These are phyloP conservation scores for Pulveroboletus ravenelii DNA, from an alignment of 768 basidiomycete genomes.

Conservation along the genomic window DNA sequence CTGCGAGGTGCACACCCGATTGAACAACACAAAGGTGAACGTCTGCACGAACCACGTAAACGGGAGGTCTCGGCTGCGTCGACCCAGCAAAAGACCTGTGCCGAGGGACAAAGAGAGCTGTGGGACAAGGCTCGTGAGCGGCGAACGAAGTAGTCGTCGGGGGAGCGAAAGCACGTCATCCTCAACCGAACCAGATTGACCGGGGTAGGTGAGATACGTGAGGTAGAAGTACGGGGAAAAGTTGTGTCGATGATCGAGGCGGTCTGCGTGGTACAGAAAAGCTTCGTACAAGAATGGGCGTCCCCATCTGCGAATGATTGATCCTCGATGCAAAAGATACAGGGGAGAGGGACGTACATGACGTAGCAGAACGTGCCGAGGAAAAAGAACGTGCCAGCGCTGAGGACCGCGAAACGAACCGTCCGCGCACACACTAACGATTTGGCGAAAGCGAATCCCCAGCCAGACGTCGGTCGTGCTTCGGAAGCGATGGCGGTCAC, in stretches of 20 bases:
- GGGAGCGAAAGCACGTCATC: conserved; percentile 28
- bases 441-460: conserved; percentile 28
- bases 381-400: conserved; percentile 59
- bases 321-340: neutral
- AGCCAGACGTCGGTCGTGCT: conserved; percentile 14
- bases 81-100: conserved; percentile 69
- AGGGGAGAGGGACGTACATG: conserved; percentile 53
- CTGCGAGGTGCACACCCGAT: conserved; percentile 98
- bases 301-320: conserved; percentile 69
- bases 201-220: conserved; percentile 82
- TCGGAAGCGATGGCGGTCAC: conserved; percentile 33
- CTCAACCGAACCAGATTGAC: conserved; percentile 14
- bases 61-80: conserved; percentile 53
- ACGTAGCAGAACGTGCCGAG: conserved; percentile 66
- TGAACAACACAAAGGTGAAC: conserved; percentile 86
- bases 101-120: conserved; percentile 72
- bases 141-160: conserved; percentile 55
- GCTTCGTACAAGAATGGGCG: conserved; percentile 87
- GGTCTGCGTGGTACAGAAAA: conserved; percentile 86
- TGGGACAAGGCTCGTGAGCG: conserved; percentile 77
- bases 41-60: conserved; percentile 94
- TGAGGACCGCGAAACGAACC: conserved; percentile 63
- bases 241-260: conserved; percentile 96
- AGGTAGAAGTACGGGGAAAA: conserved; percentile 98
- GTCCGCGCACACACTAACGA: conserved; percentile 46